Evolutionary conservation across 495 filamentous ascomycete genomes (phyloP), one percentile per base, ranked within the genome.

Genomic region (Aspergillus sparsus): DNA sequence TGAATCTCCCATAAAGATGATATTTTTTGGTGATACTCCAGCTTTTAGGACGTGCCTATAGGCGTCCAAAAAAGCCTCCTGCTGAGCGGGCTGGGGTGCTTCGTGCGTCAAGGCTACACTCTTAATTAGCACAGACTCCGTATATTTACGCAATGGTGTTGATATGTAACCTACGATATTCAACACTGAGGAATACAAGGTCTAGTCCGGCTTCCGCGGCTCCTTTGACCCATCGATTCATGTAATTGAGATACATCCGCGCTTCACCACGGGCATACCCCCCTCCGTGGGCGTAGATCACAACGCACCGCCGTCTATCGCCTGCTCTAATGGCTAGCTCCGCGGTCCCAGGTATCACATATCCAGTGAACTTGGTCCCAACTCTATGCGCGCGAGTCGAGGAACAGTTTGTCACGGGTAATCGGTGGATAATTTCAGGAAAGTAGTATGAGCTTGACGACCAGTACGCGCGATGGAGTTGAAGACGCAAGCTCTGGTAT

Each of bases 231-330:
- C 37, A 41, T 41, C 37, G 37, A 41, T 41, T 7, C 37, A 41
- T 41, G n/a, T 41, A 41, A n/a, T 41, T 41, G 37, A 41, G 37
- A 41, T 41, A 41, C 37, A 41, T 41, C n/a, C 37, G 37, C 11
- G 37, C 37, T 41, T 41, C 37, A 11, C 37, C 37, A 41, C 37
- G 37, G n/a, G 37, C 37, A n/a, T 41, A 41, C 10, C 37, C 37
- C 4, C 37, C 37, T n/a, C 37, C 37, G 37, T 41, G 37, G 37
- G 37, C 37, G n/a, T 41, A 41, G 37, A 41, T 41, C 3, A 41
- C 37, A 10, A 41, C 37, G 37, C 37, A 41, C 7, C 21, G 21
- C 21, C 21, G 21, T 27, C 21, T 27, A 27, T 27, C 21, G 21
- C 21, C 21, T 27, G 21, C 21, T 27, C 21, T 3, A 27, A 27